Evolutionary conservation across 495 filamentous ascomycete species (phyloP), one percentile per base, ranked within the genome.

Genomic region (Aspergillus egyptiacus): DNA sequence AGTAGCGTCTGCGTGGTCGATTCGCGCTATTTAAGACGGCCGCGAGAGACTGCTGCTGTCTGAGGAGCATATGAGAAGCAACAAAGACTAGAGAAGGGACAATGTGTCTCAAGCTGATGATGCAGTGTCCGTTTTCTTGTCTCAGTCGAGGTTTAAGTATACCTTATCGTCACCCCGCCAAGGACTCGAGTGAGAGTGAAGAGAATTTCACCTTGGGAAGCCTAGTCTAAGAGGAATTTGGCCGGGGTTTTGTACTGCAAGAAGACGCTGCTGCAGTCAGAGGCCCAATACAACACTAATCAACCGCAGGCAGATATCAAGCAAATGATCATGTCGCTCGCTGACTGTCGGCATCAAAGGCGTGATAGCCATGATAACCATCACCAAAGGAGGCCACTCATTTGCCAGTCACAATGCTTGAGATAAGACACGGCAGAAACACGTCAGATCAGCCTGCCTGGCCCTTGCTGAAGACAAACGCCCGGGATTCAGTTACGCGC

Each of bases 291-390:
- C 41, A 44, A 47, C 22, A 33, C 43, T 24, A 46, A 46, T 36
- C 43, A 24, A 34, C 7, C 15, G 25, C 40, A 30, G 25, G 25
- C 15, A 19, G 31, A 31, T 6, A 42, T n/a, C 39, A 42, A 42
- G 8, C 31, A 34, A 36, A n/a, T n/a, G n/a, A 37, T 37, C 10
- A 40, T 40, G 37, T 25, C 22, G 4, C 38, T 25, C 14, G 51
- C 52, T 47, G 46, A 50, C 25, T 34, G 51, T 50, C 53, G 47
- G 53, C 38, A 39, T 19, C 23, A 14, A 46, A 41, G 47, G 37
- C 28, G 39, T 48, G 51, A 53, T 48, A 43, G 36, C 44, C 28
- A 18, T 41, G 51, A 54, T 54, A 54, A 54, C 45, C 46, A 27
- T 19, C 28, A 38, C 23, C 17, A 17, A 6, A 44, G 24, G 42